phyloP scores from a whole-genome alignment of 2,329 filamentous ascomycete species.

The Penicillium sp. region DNA sequence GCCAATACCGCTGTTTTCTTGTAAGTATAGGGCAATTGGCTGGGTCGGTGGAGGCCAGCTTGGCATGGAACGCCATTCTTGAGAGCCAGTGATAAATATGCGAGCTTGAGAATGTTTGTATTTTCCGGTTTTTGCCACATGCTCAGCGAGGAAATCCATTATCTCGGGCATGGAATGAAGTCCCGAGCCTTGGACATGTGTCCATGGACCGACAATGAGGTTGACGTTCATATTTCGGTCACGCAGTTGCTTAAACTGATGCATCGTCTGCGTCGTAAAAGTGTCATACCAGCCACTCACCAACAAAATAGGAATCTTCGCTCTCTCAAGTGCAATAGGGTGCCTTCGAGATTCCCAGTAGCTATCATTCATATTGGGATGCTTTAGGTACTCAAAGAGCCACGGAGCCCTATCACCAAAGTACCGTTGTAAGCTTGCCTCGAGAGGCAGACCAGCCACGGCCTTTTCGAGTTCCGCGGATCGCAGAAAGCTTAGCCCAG shows the following conservation, averaged over 20 bases:
- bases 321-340: conserved; percentile 11
- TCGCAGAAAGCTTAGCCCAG: conserved; percentile 16
- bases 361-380: conserved; percentile 12
- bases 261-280: conserved; percentile 17
- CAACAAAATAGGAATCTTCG: conserved; percentile 17
- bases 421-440: conserved; percentile 11
- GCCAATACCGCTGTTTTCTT: conserved; percentile 6
- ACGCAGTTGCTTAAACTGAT: conserved; percentile 12
- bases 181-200: conserved; percentile 17
- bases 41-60: conserved; percentile 16
- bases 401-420: conserved; percentile 19
- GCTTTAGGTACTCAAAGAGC: conserved; percentile 20
- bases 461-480: conserved; percentile 11
- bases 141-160: conserved; percentile 17
- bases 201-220: conserved; percentile 23
- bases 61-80: conserved; percentile 18
- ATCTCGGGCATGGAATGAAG: conserved; percentile 17
- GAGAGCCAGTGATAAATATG: conserved; percentile 15
- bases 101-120: conserved; percentile 11
- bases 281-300: conserved; percentile 23
- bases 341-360: conserved; percentile 18
- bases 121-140: conserved; percentile 17
- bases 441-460: conserved; percentile 13
- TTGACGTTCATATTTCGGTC: conserved; percentile 14
- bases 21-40: conserved; percentile 9